These are phyloP conservation scores for Aspergillus pseudoviridinutans DNA, from an alignment of 2,329 filamentous ascomycete genomes.

Conservation along the genomic window DNA sequence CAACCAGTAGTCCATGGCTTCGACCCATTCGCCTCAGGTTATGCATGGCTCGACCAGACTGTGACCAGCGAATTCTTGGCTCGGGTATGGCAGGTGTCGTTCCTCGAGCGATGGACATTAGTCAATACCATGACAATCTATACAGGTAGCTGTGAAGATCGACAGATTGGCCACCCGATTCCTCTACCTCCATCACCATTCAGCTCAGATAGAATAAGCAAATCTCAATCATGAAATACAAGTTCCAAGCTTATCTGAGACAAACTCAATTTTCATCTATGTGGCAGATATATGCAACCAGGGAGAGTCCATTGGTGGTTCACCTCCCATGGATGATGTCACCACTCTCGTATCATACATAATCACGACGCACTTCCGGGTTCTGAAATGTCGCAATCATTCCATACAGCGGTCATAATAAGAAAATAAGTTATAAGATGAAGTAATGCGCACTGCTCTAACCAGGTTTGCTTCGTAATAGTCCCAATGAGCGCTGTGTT, in stretches of 20 bases:
- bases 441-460: neutral
- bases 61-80: neutral
- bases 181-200: neutral
- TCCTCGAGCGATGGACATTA: too few relatives aligned
- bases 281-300: neutral
- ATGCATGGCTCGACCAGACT: too few relatives aligned
- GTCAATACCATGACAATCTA: too few relatives aligned
- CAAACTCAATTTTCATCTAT: neutral
- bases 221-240: neutral
- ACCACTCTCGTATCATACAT: neutral
- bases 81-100: neutral
- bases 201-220: neutral
- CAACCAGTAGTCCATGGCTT: too few relatives aligned
- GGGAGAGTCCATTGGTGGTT: neutral
- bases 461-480: neutral
- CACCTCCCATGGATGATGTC: neutral
- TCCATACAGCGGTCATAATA: neutral
- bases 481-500: neutral
- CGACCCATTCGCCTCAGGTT: too few relatives aligned
- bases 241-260: neutral
- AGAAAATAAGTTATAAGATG: neutral
- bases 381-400: neutral
- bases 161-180: too few relatives aligned
- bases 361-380: neutral
- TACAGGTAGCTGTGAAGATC: too few relatives aligned